These are phyloP conservation scores for Saxophila tyrrhenica DNA, from an alignment of 495 filamentous ascomycete species.

Conservation along the genomic window DNA sequence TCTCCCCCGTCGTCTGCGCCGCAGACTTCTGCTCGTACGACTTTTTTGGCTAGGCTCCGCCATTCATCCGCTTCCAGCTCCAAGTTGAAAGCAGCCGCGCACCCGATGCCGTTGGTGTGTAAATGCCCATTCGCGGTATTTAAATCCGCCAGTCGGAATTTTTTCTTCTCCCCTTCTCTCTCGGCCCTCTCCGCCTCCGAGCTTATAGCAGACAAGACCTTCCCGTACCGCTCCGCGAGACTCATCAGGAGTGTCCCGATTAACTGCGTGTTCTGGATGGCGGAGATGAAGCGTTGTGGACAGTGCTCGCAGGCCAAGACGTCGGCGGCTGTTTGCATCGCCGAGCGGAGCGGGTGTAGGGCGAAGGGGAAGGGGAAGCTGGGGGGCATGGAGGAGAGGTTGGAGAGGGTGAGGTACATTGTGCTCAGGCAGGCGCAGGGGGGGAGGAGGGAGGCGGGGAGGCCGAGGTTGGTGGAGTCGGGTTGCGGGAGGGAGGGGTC, in stretches of 20 bases:
- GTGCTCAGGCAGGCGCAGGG: constrained; percentile 28
- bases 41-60: constrained; percentile 26
- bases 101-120: constrained; percentile 25
- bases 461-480: constrained; percentile 2
- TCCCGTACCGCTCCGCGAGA: constrained; percentile 25
- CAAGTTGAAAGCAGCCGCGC: constrained; percentile 26
- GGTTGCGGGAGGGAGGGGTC: not conserved
- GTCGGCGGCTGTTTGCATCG: constrained; percentile 19
- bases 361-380: constrained; percentile 23
- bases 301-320: constrained; percentile 27
- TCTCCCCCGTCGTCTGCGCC: constrained; percentile 8
- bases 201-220: constrained; percentile 22
- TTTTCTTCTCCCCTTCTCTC: constrained; percentile 20
- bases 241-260: constrained; percentile 22
- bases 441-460: constrained; percentile 1
- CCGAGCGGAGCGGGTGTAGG: constrained; percentile 23
- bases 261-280: constrained; percentile 27
- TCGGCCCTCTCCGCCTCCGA: constrained; percentile 21
- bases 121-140: constrained; percentile 18
- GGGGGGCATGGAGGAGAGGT: constrained; percentile 16
- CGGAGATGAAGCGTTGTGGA: constrained; percentile 22
- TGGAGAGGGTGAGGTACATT: constrained; percentile 27
- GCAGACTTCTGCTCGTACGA: constrained; percentile 25
- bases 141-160: constrained; percentile 26
- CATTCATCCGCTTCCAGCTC: constrained; percentile 26